Evolutionary conservation across 73 alveolate species (phyloP).

Genomic region (Paramecium primaurelia): DNA sequence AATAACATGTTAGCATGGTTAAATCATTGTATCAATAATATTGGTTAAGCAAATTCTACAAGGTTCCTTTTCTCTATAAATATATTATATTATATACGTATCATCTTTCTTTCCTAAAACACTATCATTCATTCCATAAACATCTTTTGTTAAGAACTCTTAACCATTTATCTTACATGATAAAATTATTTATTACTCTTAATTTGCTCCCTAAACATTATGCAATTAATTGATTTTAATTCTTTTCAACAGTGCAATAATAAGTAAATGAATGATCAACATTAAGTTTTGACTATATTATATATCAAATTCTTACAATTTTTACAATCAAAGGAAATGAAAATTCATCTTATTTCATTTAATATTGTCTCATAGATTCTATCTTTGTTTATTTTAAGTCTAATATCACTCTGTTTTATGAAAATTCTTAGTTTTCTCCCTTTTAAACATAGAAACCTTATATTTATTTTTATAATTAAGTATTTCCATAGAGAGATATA

Average conservation of each 20-base stretch:
- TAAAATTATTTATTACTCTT: neutral
- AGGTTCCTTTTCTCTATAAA: conserved; percentile 7
- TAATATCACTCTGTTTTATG: neutral
- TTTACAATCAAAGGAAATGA: neutral
- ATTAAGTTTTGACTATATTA: neutral
- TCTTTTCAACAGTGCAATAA: neutral
- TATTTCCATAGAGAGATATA: neutral
- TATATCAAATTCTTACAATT: neutral
- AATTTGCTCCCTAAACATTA: neutral
- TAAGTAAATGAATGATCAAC: neutral
- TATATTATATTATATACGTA: neutral
- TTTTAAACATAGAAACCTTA: neutral
- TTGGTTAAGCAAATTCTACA: conserved; percentile 32
- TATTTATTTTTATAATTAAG: neutral
- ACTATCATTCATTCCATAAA: conserved; percentile 50
- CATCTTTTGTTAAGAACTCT: neutral
- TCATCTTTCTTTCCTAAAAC: neutral
- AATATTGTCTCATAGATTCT: neutral
- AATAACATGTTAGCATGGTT: neutral
- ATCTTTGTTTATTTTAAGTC: neutral
- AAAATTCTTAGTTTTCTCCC: neutral
- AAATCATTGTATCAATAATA: neutral
- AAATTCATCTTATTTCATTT: neutral
- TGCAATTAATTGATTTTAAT: neutral
- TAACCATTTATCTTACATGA: neutral